These are phyloP conservation scores for Sparassis latifolia DNA, from an alignment of 1,284 basidiomycete genomes.

Conservation along the genomic window DNA sequence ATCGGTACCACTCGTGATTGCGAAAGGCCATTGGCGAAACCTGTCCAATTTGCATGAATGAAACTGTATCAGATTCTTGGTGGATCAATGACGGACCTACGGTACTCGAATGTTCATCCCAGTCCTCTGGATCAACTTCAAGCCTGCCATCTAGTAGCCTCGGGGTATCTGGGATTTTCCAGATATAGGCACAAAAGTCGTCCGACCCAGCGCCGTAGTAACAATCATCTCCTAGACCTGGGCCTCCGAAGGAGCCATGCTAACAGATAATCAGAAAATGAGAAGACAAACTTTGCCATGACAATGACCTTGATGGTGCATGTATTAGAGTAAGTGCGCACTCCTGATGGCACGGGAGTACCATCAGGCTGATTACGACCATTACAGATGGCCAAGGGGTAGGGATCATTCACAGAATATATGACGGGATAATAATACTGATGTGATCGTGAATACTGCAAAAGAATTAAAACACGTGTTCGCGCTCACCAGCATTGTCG, in stretches of 20 bases:
- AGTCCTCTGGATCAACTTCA: constrained; percentile 36
- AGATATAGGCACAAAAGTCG: constrained; percentile 76
- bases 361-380: constrained; percentile 50
- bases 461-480: background rate
- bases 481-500: constrained; percentile 53
- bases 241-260: constrained; percentile 71
- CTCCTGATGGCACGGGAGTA: constrained; percentile 32
- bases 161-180: constrained; percentile 55
- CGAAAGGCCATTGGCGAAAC: constrained; percentile 35
- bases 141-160: constrained; percentile 38
- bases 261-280: constrained; percentile 21
- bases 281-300: background rate
- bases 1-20: constrained; percentile 43
- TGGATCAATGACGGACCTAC: constrained; percentile 30
- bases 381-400: constrained; percentile 63
- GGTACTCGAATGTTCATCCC: constrained; percentile 30
- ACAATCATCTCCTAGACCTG: constrained; percentile 41
- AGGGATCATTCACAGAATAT: constrained; percentile 55
- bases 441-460: background rate
- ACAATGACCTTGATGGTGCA: constrained; percentile 68
- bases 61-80: background rate
- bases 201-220: constrained; percentile 73
- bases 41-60: constrained; percentile 25
- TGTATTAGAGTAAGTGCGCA: constrained; percentile 59
- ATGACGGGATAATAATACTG: constrained; percentile 67